Conservation (phyloP, 176 grass and related monocot genomes). For the Echinochloa phyllopogon region DNA sequence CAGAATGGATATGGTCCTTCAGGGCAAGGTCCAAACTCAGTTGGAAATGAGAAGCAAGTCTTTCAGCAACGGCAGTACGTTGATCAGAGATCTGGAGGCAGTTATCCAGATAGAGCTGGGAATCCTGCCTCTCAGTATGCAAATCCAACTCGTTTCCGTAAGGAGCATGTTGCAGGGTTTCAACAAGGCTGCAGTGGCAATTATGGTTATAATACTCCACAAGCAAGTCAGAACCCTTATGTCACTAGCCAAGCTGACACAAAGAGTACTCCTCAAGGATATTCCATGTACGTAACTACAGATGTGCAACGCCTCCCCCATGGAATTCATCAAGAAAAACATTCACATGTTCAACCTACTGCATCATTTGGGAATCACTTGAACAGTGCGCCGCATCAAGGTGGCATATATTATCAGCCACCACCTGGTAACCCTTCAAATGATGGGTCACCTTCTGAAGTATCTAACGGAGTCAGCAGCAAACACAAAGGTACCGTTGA, state of each 20-base stretch:
- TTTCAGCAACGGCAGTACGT: constrained; percentile 45
- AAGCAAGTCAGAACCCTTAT: constrained; percentile 45
- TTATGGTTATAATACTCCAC: constrained; percentile 48
- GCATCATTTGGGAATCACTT: constrained; percentile 29
- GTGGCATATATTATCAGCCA: constrained; percentile 31
- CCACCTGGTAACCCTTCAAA: constrained; percentile 5
- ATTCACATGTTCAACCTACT: constrained; percentile 33
- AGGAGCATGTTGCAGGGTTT: constrained; percentile 43
- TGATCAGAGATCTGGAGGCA: constrained; percentile 37
- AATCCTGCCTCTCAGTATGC: constrained; percentile 35
- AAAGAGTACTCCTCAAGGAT: constrained; percentile 37
- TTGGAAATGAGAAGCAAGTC: constrained; percentile 43
- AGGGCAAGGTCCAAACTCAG: constrained; percentile 32
- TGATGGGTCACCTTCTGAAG: constrained; percentile 36
- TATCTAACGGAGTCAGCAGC: constrained; percentile 39
- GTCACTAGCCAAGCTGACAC: constrained; percentile 27
- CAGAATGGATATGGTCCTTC: constrained; percentile 43
- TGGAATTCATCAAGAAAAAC: constrained; percentile 47
- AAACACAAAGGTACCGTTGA: constrained; percentile 71
- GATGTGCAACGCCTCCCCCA: constrained; percentile 36
- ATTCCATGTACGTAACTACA: constrained; percentile 40
- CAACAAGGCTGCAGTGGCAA: constrained; percentile 45
- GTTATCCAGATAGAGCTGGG: constrained; percentile 34
- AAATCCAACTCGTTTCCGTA: constrained; percentile 39
- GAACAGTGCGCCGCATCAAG: constrained; percentile 33